Conservation (phyloP, 345 rosid genomes). For the Conringia planisiliqua region DNA sequence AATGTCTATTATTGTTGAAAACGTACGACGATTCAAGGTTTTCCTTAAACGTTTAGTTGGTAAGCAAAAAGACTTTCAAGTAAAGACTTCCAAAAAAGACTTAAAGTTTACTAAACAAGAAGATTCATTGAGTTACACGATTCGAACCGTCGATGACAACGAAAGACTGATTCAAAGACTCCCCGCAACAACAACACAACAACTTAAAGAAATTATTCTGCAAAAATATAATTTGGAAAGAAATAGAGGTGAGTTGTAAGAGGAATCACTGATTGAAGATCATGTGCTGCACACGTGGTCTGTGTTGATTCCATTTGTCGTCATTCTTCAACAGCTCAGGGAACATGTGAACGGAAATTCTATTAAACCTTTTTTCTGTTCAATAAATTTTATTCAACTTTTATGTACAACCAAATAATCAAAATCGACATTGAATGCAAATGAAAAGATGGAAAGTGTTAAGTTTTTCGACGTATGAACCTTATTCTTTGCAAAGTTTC, state of each 20-base stretch:
- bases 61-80: conserved; percentile 11
- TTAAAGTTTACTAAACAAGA: not conserved
- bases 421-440: not conserved
- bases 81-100: not conserved
- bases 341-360: not conserved
- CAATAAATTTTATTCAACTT: not conserved
- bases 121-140: conserved; percentile 15
- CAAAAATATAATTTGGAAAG: not conserved
- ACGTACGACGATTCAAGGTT: not conserved
- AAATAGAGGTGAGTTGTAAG: conserved; percentile 8
- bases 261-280: not conserved
- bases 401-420: not conserved
- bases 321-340: conserved; percentile 7
- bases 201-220: not conserved
- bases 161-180: not conserved
- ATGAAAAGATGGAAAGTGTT: not conserved
- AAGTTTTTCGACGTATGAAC: not conserved
- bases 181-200: not conserved
- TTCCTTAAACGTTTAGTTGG: not conserved
- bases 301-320: conserved; percentile 12
- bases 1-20: not conserved
- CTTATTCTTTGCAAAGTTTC: too few species aligned
- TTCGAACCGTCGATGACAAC: conserved; percentile 27
- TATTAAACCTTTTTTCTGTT: too few species aligned
- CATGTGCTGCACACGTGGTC: conserved; percentile 33